These are phyloP conservation scores for Lablab purpureus DNA, from an alignment of 306 rosid species.

Conservation along the genomic window DNA sequence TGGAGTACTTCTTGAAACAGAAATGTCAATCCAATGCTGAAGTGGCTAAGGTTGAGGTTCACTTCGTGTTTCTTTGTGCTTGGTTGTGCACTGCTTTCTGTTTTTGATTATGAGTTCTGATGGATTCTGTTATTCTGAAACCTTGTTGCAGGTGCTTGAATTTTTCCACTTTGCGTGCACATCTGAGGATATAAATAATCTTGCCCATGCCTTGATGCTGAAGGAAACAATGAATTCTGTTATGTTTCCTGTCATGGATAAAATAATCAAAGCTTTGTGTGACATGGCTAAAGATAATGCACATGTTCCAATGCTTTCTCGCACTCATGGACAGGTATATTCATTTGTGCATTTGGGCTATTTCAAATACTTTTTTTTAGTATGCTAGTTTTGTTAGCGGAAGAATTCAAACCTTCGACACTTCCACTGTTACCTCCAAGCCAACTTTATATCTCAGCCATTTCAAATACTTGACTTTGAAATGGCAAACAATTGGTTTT, in stretches of 20 bases:
- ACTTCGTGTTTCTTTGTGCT: neutral
- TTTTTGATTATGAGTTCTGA: constrained; percentile 14
- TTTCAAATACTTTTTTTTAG: neutral
- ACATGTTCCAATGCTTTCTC: constrained; percentile 80
- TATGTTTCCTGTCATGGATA: constrained; percentile 75
- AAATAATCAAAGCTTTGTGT: constrained; percentile 65
- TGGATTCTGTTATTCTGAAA: constrained; percentile 7
- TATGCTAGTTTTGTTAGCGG: too few species aligned
- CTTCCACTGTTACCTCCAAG: too few species aligned
- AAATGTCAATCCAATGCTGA: constrained; percentile 73
- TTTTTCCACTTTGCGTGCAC: constrained; percentile 95
- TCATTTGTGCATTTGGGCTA: constrained; percentile 36
- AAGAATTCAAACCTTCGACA: too few species aligned
- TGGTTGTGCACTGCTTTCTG: constrained; percentile 17
- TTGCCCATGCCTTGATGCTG: constrained; percentile 89
- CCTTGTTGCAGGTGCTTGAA: constrained; percentile 70
- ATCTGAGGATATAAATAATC: constrained; percentile 92
- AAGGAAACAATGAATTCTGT: constrained; percentile 69
- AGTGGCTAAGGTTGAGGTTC: constrained; percentile 66
- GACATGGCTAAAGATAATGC: constrained; percentile 75
- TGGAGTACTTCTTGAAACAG: constrained; percentile 86
- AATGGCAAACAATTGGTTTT: neutral
- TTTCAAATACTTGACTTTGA: constrained; percentile 19
- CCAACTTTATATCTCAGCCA: neutral
- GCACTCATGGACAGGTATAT: constrained; percentile 92